Evolutionary conservation across 257 asterid species (phyloP).

Genomic region (Solanum sitiens): DNA sequence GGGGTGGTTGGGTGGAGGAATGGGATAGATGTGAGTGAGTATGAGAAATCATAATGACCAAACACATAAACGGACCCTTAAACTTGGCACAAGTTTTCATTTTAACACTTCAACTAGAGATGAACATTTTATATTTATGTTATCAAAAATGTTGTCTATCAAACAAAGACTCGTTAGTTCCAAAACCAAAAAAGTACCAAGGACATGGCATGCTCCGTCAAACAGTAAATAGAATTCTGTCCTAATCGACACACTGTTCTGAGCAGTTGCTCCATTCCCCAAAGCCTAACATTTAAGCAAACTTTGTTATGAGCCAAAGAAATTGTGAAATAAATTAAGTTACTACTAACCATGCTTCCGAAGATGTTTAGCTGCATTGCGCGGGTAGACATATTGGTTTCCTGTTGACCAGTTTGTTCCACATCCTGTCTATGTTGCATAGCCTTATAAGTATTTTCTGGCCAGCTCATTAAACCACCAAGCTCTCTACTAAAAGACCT

Average conservation of each 20-base stretch:
- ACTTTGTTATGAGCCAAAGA: not conserved
- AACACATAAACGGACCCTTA: not conserved
- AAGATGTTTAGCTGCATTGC: constrained; percentile 73
- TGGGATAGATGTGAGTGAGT: not conserved
- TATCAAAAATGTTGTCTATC: not conserved
- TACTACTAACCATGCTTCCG: constrained; percentile 65
- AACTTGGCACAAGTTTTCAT: not conserved
- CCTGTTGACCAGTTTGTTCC: constrained; percentile 22
- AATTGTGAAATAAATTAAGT: not conserved
- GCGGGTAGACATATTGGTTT: constrained; percentile 49
- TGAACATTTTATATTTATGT: not conserved
- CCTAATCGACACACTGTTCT: not conserved
- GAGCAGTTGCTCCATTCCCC: not conserved
- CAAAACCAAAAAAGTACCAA: not conserved
- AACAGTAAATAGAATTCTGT: not conserved
- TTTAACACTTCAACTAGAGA: not conserved
- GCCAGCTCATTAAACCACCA: constrained; percentile 76
- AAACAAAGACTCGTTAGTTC: not conserved
- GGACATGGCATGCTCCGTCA: not conserved
- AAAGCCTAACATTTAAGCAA: not conserved
- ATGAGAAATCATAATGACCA: not conserved
- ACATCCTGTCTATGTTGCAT: constrained; percentile 10
- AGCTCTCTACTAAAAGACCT: constrained; percentile 36
- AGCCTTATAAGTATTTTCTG: constrained; percentile 28
- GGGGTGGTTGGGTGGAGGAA: not conserved